These are phyloP conservation scores for Tetradesmus obliquus DNA, from an alignment of 139 green algal genomes.

Conservation along the genomic window DNA sequence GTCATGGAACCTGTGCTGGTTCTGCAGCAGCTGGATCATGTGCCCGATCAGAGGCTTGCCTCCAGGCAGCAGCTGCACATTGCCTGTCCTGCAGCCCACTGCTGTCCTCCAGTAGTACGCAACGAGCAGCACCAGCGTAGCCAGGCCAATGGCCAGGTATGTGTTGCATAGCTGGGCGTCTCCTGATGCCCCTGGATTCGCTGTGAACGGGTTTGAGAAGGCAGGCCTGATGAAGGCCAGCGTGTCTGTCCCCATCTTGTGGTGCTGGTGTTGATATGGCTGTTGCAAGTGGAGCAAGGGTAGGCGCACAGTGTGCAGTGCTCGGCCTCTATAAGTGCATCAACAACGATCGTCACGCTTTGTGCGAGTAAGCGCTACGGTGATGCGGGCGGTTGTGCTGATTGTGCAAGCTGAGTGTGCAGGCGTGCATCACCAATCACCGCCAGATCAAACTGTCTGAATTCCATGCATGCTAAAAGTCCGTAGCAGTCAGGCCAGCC, in stretches of 20 bases:
- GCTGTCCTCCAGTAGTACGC: neutral
- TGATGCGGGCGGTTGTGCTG: neutral
- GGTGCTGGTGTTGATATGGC: neutral
- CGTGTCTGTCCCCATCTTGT: neutral
- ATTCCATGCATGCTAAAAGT: too few relatives aligned
- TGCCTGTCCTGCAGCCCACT: neutral
- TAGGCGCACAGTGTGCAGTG: neutral
- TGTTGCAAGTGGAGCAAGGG: neutral
- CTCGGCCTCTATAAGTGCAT: neutral
- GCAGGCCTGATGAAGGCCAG: neutral
- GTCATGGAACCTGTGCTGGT: slow-evolving; percentile 35
- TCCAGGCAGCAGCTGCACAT: slow-evolving; percentile 1
- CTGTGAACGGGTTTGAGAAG: neutral
- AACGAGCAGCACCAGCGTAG: neutral
- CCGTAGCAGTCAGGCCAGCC: too few relatives aligned
- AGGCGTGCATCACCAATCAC: neutral
- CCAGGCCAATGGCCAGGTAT: neutral
- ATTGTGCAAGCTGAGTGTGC: neutral
- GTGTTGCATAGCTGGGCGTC: neutral
- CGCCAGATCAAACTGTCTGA: too few relatives aligned
- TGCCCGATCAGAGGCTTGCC: slow-evolving; percentile 28
- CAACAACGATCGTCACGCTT: neutral
- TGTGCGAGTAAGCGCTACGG: neutral
- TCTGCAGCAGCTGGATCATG: slow-evolving; percentile 2
- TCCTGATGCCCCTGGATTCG: neutral